Base-by-base conservation (phyloP, 106 monocot species). In the Iris macrosiphon region DNA sequence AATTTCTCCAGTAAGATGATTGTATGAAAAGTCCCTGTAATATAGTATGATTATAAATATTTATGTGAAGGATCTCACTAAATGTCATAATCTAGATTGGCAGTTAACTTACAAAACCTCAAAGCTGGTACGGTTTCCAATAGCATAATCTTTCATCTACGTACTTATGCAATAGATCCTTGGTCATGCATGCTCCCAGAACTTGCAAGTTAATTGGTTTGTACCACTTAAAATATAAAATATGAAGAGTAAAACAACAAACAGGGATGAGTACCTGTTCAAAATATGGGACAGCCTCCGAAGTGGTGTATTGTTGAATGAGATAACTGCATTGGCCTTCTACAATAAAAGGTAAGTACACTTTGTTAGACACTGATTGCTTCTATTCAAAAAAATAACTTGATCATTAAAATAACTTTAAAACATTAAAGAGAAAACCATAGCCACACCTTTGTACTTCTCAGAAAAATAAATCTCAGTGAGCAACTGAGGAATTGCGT, bases 121-220 rank as follows among this genome's bases (percentile, higher is more conserved):
- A 60, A 89, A 96, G 60, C 89, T 85, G 17, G 95, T 89, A 57
- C 95, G 89, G 50, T 96, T 96, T 33, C 95, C 95, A 25, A 96
- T 89, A n/a, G n/a, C n/a, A n/a, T n/a, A n/a, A n/a, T n/a, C n/a
- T n/a, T n/a, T n/a, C n/a, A n/a, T n/a, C n/a, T n/a, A n/a, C n/a
- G n/a, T n/a, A n/a, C n/a, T n/a, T n/a, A n/a, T n/a, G n/a, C n/a
- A n/a, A n/a, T n/a, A n/a, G n/a, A n/a, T n/a, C n/a, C n/a, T n/a
- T n/a, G n/a, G n/a, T n/a, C n/a, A n/a, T n/a, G n/a, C n/a, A n/a
- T n/a, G n/a, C n/a, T n/a, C n/a, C n/a, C n/a, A n/a, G n/a, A n/a
- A n/a, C n/a, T n/a, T n/a, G n/a, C n/a, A n/a, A n/a, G n/a, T n/a
- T n/a, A n/a, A n/a, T n/a, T n/a, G n/a, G n/a, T n/a, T n/a, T n/a